phyloP scores from a whole-genome alignment of 768 basidiomycete species.

The Termitomyces sp. region DNA sequence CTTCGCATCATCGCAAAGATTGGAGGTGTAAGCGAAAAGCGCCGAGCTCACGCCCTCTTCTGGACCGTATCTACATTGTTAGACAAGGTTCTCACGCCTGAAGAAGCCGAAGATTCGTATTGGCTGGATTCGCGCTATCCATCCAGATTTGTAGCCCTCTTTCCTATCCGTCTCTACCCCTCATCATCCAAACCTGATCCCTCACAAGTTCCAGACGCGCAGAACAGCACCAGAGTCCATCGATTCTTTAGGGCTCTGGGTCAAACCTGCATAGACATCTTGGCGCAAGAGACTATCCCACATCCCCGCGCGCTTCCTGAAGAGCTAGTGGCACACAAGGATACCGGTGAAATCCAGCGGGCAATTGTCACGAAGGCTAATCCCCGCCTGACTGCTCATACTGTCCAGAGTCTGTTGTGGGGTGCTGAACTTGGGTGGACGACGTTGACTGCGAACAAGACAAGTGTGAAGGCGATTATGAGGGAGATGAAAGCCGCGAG shows the following conservation, averaged over 20 bases:
- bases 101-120: conserved; percentile 41
- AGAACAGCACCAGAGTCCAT: background rate
- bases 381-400: conserved; percentile 69
- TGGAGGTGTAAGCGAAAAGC: conserved; percentile 66
- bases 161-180: conserved; percentile 55
- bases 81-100: conserved; percentile 9
- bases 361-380: conserved; percentile 52
- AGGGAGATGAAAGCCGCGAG: conserved; percentile 53
- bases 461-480: conserved; percentile 73
- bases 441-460: conserved; percentile 82
- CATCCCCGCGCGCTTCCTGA: conserved; percentile 28
- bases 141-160: conserved; percentile 47
- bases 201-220: conserved; percentile 4
- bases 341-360: conserved; percentile 42
- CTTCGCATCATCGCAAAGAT: conserved; percentile 79
- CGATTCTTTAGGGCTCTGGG: conserved; percentile 49
- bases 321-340: conserved; percentile 10
- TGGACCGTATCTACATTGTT: conserved; percentile 17
- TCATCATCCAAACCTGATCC: conserved; percentile 16
- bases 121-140: conserved; percentile 66
- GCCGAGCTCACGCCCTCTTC: conserved; percentile 63
- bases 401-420: conserved; percentile 66
- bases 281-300: conserved; percentile 42
- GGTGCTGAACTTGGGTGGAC: conserved; percentile 75
- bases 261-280: conserved; percentile 50